Base-by-base conservation (phyloP, 2,329 filamentous ascomycete species). In the Monosporascus sp. region DNA sequence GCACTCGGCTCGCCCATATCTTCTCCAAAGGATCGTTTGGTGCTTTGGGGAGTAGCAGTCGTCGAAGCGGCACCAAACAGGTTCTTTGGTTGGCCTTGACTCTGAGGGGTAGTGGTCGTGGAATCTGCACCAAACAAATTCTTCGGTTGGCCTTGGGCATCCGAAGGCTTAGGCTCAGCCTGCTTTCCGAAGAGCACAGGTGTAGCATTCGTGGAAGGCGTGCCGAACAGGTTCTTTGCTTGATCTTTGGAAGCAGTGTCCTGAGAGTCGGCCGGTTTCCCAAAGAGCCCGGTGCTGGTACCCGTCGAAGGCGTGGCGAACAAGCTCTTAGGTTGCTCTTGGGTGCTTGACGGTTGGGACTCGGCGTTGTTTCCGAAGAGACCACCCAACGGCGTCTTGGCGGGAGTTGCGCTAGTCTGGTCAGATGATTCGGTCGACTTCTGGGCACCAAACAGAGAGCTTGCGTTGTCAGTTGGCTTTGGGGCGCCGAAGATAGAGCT, bases 401-500 rank as follows among this genome's bases (percentile, higher is more conserved):
- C 20, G 22, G 56, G 22, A 24, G 51, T 20, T 31, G 57, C 18
- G 15, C 55, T 57, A 48, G 62, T 59, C 9, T 60, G 48, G 17
- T 53, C 58, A 4, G 56, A 39, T 24, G 61, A 39, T 14, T 54
- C 1, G 43, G 62, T 18, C 7, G 43, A 8, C 24, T 46, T 46
- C 22, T 25, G 20, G 14, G 52, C 20, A 18, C 53, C 56, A 41
- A 65, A 65, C 45, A 64, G 58, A 9, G 63, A 64, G 44, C 37
- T 55, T 20, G 60, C 14, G 24, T 45, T 24, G 53, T 55, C 52
- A 15, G 55, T 52, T 24, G 54, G 25, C 55, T 63, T 55, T 49
- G 60, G 18, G 11, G 52, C 24, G 24, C 52, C 56, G 44, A 65
- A 65, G 47, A 64, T 58, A 8, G 63, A 64, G 44, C 39, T 55